Evolutionary conservation across 352 stramenopile genomes (phyloP).

Genomic region (Aphanomyces euteiches): DNA sequence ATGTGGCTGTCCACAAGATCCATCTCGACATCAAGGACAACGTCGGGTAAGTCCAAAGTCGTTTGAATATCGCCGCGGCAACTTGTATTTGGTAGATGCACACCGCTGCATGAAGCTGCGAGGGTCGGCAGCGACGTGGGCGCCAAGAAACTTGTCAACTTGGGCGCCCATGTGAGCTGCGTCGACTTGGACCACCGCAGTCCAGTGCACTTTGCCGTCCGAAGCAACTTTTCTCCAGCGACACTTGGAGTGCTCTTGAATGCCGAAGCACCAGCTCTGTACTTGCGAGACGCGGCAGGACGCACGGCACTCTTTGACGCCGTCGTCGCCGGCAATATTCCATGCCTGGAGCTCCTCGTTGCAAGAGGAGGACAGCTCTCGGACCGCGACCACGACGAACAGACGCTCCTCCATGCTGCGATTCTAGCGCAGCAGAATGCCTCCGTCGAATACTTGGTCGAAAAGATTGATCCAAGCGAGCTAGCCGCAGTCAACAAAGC

Average conservation of each 20-base stretch:
- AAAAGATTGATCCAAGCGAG: background rate
- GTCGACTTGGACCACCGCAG: conserved; percentile 24
- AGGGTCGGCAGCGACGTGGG: conserved; percentile 26
- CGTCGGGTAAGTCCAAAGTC: conserved; percentile 8
- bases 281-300: conserved; percentile 6
- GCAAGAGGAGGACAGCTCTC: background rate
- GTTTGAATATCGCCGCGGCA: background rate
- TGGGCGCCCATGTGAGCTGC: conserved; percentile 29
- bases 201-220: conserved; percentile 21
- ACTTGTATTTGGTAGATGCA: conserved; percentile 12
- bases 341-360: conserved; percentile 11
- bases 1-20: conserved; percentile 16
- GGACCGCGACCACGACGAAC: conserved; percentile 8
- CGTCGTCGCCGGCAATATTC: conserved; percentile 12
- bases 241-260: conserved; percentile 18
- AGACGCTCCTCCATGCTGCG: conserved; percentile 18
- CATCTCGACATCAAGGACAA: conserved; percentile 30
- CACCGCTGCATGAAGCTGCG: conserved; percentile 23
- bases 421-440: conserved; percentile 17
- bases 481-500: background rate
- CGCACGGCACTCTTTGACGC: conserved; percentile 25
- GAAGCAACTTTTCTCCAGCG: background rate
- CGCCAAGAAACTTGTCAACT: conserved; percentile 26
- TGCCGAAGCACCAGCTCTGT: conserved; percentile 13
- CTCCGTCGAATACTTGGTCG: conserved; percentile 22